A percentile compares a stretch with the other conserved stretches of the same genome.
These are phyloP conservation scores for Albophoma yamanashiensis DNA, from an alignment of 2,329 filamentous ascomycete species.

Conservation along the genomic window DNA sequence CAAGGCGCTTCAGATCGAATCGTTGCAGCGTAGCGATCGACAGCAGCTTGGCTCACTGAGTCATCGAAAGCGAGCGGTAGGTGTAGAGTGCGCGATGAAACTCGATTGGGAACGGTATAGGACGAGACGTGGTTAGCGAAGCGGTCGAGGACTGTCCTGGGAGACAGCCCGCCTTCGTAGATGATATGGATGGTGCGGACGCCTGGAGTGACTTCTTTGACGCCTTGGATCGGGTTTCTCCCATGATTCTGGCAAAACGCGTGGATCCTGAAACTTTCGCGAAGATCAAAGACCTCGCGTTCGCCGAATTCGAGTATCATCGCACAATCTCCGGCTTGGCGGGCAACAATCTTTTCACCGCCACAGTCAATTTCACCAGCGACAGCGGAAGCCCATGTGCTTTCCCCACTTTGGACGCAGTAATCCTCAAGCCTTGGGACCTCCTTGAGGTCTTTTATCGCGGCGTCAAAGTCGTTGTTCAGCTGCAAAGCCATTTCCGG, in stretches of 20 bases:
- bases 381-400: background rate
- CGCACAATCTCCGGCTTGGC: constrained; percentile 21
- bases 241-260: constrained; percentile 21
- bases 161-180: constrained; percentile 12
- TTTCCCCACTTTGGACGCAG: background rate
- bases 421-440: background rate
- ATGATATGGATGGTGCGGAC: constrained; percentile 22
- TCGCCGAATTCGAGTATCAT: constrained; percentile 23
- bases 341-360: constrained; percentile 8
- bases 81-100: constrained; percentile 19
- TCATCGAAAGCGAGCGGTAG: constrained; percentile 29
- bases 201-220: constrained; percentile 22
- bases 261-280: constrained; percentile 20
- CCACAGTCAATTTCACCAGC: constrained; percentile 6
- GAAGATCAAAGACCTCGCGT: constrained; percentile 17
- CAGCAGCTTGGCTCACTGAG: constrained; percentile 32
- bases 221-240: constrained; percentile 13
- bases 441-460: constrained; percentile 10
- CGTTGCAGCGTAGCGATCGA: constrained; percentile 50
- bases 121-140: constrained; percentile 13
- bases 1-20: constrained; percentile 51
- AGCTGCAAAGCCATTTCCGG: constrained; percentile 13
- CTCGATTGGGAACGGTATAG: constrained; percentile 8
- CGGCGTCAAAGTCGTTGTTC: constrained; percentile 9
- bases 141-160: constrained; percentile 8